Conservation (phyloP, 1,139 yeast genomes). For the Saccharomyces hybrid region DNA sequence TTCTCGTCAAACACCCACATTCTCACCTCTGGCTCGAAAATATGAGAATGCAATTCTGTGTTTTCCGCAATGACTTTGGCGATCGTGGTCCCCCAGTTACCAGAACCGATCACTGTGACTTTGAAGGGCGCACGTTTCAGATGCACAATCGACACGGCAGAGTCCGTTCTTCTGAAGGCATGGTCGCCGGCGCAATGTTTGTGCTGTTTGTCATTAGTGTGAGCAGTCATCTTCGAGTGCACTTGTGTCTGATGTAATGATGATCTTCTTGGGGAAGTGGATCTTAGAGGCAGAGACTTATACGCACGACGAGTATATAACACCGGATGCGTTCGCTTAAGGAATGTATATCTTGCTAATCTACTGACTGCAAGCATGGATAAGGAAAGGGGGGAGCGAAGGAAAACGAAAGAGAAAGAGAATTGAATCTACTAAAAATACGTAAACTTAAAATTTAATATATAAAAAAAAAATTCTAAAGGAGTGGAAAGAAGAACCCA, state of each 20-base stretch:
- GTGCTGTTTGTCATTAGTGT: not conserved
- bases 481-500: not conserved
- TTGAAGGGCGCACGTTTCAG: too few relatives aligned
- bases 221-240: not conserved
- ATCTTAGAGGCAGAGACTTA: not conserved
- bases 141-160: too few relatives aligned
- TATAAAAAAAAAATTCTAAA: not conserved
- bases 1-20: too few relatives aligned
- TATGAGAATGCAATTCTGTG: too few relatives aligned
- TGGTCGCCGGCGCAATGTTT: not conserved
- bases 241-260: not conserved
- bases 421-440: not conserved
- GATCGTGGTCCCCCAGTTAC: too few relatives aligned
- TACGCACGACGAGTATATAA: not conserved
- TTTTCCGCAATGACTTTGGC: too few relatives aligned
- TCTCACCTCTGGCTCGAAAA: too few relatives aligned
- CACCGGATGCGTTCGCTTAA: constrained; percentile 1
- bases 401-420: not conserved
- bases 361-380: not conserved
- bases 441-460: not conserved
- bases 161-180: not conserved
- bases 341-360: not conserved
- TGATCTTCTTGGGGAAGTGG: not conserved
- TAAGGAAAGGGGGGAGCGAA: not conserved
- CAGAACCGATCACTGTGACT: too few relatives aligned